Evolutionary conservation across 2,329 filamentous ascomycete species (phyloP), one percentile per base, ranked within the genome.

Genomic region (Elsinoe batatas): DNA sequence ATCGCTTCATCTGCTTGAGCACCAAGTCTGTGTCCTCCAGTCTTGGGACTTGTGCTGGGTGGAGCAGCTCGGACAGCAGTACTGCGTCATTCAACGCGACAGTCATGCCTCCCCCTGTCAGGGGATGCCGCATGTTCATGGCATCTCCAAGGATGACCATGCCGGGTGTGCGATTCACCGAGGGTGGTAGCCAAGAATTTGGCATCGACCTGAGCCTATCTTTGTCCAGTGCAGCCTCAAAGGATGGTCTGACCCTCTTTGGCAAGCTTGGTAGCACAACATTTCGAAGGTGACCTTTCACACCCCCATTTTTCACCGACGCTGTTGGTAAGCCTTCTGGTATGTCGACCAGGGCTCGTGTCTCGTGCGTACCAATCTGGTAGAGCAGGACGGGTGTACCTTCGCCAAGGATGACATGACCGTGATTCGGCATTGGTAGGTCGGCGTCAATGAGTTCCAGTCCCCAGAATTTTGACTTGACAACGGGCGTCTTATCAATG

Each of bases 121-220:
- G 79, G 1, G 93, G 93, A 72, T 98, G 93, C n/a, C 93, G 87
- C 93, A 98, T 98, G 75, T 98, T 98, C 79, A 95, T 85, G 12
- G 93, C 91, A 68, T 98, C 93, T 58, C 93, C 93, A 7, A 97
- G 79, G 35, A 98, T 76, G 49, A 95, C 78, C 58, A 95, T 73
- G 3, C 88, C 88, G 1, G 83, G 80, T 10, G 80, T 79, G 43
- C 77, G 79, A 66, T 87, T 86, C 58, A 86, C 87, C 0, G 82
- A 79, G 0, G 93, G 82, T 4, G 93, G 91, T 2, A 98, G 81
- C 78, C 87, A 98, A 59, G 86, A 91, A 72, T 97, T 98, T 53
- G 93, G 93, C 93, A 98, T 98, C 63, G 83, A 88, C 13, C 89
- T 84, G 58, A 96, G 81, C 62, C 83, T 83, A 64, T 87, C 87